Conservation (phyloP, 2,329 filamentous ascomycete species). For the Tolypocladium inflatum region DNA sequence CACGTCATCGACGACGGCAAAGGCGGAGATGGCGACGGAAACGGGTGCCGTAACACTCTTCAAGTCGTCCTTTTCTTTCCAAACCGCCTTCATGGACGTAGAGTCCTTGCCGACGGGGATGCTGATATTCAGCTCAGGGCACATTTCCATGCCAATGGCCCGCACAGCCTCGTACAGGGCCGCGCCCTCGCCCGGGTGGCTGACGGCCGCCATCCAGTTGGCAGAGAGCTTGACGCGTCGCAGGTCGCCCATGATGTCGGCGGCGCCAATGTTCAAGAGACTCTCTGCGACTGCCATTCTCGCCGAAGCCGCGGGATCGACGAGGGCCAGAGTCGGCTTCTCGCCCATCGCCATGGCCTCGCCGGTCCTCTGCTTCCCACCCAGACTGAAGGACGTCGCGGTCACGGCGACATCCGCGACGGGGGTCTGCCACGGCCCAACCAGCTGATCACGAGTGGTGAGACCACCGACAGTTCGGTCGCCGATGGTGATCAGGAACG, state of each 20-base stretch:
- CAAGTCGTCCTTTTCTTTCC: conserved; percentile 62
- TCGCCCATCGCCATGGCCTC: conserved; percentile 99
- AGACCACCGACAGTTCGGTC: conserved; percentile 88
- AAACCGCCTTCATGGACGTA: conserved; percentile 97
- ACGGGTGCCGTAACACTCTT: conserved; percentile 90
- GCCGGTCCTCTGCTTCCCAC: conserved; percentile 61
- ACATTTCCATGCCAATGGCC: conserved; percentile 86
- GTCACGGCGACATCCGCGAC: conserved; percentile 93
- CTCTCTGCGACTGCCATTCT: conserved; percentile 95
- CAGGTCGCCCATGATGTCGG: conserved; percentile 58
- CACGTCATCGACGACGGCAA: conserved; percentile 73
- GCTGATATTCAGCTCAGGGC: conserved; percentile 78
- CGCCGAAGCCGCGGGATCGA: conserved; percentile 81
- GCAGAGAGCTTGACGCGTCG: conserved; percentile 79
- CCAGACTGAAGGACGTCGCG: conserved; percentile 62
- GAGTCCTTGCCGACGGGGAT: conserved; percentile 98
- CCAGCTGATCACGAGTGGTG: conserved; percentile 86
- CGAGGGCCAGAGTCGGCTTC: conserved; percentile 79
- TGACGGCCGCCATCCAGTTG: conserved; percentile 99
- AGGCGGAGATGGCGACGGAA: conserved; percentile 84
- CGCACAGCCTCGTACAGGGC: conserved; percentile 89
- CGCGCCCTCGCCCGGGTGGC: conserved; percentile 84
- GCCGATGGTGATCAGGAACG: conserved; percentile 93
- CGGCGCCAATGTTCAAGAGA: conserved; percentile 85
- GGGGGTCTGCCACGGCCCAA: conserved; percentile 91